phyloP scores from a whole-genome alignment of 257 asterid genomes.

The Paulownia fortunei region DNA sequence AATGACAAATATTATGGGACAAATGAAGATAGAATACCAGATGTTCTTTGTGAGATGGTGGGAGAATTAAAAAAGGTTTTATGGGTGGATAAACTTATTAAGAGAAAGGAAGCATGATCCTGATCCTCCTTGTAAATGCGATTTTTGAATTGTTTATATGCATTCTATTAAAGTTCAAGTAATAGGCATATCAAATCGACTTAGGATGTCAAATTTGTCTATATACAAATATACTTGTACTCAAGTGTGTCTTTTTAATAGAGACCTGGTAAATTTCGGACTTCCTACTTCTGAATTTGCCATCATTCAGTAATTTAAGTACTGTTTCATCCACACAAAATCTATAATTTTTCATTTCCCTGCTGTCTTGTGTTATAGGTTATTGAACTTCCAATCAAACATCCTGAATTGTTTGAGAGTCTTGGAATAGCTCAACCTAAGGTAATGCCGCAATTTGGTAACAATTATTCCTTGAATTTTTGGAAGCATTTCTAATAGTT shows the following conservation, averaged over 20 bases:
- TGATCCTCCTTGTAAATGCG: neutral
- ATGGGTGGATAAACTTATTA: neutral
- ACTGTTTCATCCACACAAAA: conserved; percentile 1
- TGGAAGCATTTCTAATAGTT: conserved; percentile 10
- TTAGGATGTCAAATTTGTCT: neutral
- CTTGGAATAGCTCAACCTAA: conserved; percentile 79
- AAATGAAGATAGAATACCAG: too few species aligned
- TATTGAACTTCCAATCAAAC: conserved; percentile 71
- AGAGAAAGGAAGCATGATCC: neutral
- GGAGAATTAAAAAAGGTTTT: neutral
- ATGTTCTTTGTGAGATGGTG: neutral
- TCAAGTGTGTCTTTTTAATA: neutral
- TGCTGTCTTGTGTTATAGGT: conserved; percentile 43
- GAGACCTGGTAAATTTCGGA: neutral
- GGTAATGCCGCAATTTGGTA: conserved; percentile 45
- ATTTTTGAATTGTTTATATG: neutral
- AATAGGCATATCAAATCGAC: neutral
- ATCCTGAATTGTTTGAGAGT: conserved; percentile 69
- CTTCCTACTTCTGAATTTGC: neutral
- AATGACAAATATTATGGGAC: too few species aligned
- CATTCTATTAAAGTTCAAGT: neutral
- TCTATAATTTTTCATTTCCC: conserved; percentile 16
- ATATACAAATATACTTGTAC: neutral
- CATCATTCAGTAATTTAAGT: neutral
- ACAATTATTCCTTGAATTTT: neutral